Percentiles rank a stretch among this genome's conserved stretches.
phyloP scores from a whole-genome alignment of 371 early-diverging fungal species.

The Rhizomucor miehei region DNA sequence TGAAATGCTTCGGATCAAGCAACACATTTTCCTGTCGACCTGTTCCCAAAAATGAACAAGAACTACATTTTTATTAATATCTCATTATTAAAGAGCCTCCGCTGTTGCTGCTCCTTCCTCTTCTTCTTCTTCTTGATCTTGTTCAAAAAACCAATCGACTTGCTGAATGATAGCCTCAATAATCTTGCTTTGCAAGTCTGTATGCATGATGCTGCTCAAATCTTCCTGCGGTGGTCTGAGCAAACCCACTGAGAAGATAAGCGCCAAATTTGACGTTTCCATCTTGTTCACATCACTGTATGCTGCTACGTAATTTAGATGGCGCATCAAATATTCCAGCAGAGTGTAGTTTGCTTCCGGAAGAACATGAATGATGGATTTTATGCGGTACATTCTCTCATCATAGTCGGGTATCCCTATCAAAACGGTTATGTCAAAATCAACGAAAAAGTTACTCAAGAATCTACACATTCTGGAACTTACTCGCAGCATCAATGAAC shows the following conservation, averaged over 20 bases:
- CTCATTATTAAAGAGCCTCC: too few relatives aligned
- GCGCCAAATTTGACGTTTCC: slow-evolving; percentile 81
- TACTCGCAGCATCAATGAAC: slow-evolving; percentile 77
- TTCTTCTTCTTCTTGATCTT: slow-evolving; percentile 12
- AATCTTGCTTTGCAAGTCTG: slow-evolving; percentile 54
- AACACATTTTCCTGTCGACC: too few relatives aligned
- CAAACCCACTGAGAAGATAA: slow-evolving; percentile 74
- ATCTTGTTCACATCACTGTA: slow-evolving; percentile 79
- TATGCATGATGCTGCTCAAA: slow-evolving; percentile 51
- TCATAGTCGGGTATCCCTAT: slow-evolving; percentile 71
- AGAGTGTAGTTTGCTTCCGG: slow-evolving; percentile 70
- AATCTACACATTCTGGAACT: slow-evolving; percentile 5
- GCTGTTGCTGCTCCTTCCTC: too few relatives aligned
- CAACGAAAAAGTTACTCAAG: not conserved
- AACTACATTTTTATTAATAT: too few relatives aligned
- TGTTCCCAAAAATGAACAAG: too few relatives aligned
- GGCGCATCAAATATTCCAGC: slow-evolving; percentile 69
- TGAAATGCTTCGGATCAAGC: too few relatives aligned
- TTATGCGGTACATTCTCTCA: slow-evolving; percentile 67
- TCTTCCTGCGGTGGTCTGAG: slow-evolving; percentile 49
- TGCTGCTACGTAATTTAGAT: slow-evolving; percentile 62
- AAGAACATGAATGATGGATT: slow-evolving; percentile 66
- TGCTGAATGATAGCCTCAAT: slow-evolving; percentile 60
- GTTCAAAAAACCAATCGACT: slow-evolving; percentile 63
- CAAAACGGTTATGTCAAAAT: not conserved